These are phyloP conservation scores for Mycena floridula DNA, from an alignment of 768 basidiomycete species.

Conservation along the genomic window DNA sequence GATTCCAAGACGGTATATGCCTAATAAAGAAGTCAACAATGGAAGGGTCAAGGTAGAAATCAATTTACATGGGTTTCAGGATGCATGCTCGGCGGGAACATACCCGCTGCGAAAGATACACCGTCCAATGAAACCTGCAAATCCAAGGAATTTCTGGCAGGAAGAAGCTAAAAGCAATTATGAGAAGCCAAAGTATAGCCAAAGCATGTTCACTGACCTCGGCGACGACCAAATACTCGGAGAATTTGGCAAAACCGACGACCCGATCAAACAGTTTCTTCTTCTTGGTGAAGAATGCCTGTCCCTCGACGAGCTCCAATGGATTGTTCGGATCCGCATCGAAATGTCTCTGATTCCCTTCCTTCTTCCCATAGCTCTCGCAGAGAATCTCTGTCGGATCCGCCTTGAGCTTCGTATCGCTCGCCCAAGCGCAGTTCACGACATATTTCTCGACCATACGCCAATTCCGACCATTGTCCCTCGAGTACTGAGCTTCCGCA, in stretches of 20 bases:
- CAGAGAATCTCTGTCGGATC: slow-evolving; percentile 90
- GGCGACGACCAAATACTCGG: slow-evolving; percentile 93
- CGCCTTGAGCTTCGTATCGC: slow-evolving; percentile 68
- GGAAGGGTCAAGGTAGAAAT: too few species aligned
- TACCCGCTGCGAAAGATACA: slow-evolving; percentile 72
- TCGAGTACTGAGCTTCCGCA: slow-evolving; percentile 68
- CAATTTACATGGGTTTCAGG: slow-evolving; percentile 79
- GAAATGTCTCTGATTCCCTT: slow-evolving; percentile 67
- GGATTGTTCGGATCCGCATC: slow-evolving; percentile 53
- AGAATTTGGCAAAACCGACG: slow-evolving; percentile 95
- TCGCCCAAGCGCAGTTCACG: slow-evolving; percentile 86
- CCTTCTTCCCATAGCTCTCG: slow-evolving; percentile 80
- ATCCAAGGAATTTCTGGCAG: slow-evolving; percentile 55
- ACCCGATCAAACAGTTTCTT: slow-evolving; percentile 79
- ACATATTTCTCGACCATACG: slow-evolving; percentile 76
- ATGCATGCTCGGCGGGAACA: slow-evolving; percentile 87
- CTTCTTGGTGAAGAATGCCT: slow-evolving; percentile 64
- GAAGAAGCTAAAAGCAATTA: too few species aligned
- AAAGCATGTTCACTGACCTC: too few species aligned
- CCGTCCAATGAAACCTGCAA: slow-evolving; percentile 94
- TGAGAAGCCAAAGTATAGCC: too few species aligned
- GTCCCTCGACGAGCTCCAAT: slow-evolving; percentile 73
- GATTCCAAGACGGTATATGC: slow-evolving; percentile 95
- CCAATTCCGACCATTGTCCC: slow-evolving; percentile 79
- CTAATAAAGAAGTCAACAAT: slow-evolving; percentile 32